These are phyloP conservation scores for Phytophthora chlamydospora DNA, from an alignment of 352 stramenopile species.

Conservation along the genomic window DNA sequence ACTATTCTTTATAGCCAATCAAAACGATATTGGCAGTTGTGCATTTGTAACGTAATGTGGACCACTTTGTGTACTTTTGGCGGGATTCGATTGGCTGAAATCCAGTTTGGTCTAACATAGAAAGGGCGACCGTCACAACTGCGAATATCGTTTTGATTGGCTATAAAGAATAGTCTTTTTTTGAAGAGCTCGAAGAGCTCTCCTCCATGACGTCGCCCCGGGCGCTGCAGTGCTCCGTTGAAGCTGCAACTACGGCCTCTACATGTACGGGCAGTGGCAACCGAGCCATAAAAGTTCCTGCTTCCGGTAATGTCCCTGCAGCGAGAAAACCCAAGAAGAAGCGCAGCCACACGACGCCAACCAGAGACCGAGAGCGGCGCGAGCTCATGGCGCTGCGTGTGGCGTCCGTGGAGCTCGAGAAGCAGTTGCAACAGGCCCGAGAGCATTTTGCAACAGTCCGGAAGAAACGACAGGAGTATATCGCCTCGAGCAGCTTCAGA, in stretches of 20 bases:
- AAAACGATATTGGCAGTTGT: too few species aligned
- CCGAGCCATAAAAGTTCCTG: background rate
- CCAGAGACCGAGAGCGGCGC: constrained; percentile 36
- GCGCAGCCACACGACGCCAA: constrained; percentile 38
- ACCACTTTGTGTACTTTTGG: too few species aligned
- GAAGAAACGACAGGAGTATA: constrained; percentile 12
- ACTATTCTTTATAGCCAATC: too few species aligned
- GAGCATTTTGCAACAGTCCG: constrained; percentile 13
- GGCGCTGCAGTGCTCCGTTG: background rate
- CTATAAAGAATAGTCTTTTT: too few species aligned
- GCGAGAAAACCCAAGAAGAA: constrained; percentile 33
- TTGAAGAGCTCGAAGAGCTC: too few species aligned
- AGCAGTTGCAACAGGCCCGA: constrained; percentile 21
- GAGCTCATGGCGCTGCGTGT: constrained; percentile 37
- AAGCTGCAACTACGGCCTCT: constrained; percentile 4
- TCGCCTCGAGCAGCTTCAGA: constrained; percentile 18
- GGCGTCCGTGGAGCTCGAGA: constrained; percentile 25
- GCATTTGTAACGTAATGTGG: too few species aligned
- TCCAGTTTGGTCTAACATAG: too few species aligned
- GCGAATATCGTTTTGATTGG: too few species aligned
- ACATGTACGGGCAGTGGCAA: background rate
- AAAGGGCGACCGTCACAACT: too few species aligned
- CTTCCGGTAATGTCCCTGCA: background rate
- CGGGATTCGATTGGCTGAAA: too few species aligned
- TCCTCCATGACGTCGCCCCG: constrained; percentile 7